Conservation (phyloP, 73 alveolate species). For the Paramecium biaurelia region DNA sequence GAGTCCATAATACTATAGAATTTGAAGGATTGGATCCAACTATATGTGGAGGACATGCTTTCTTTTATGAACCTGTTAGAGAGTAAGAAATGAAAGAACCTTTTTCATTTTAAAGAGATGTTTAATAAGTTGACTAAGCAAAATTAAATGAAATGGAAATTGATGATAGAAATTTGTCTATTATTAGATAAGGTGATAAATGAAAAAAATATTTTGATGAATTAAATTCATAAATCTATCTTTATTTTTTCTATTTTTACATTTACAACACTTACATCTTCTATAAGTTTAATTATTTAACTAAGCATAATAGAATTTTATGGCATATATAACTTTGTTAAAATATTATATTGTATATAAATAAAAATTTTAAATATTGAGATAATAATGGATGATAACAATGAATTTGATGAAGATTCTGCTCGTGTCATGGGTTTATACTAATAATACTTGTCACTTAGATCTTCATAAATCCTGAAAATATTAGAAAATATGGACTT, state of each 20-base stretch:
- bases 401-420: background rate
- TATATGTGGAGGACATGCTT: constrained; percentile 24
- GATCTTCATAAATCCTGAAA: background rate
- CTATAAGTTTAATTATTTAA: no score
- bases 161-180: background rate
- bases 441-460: background rate
- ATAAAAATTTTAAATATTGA: background rate
- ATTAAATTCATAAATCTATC: background rate
- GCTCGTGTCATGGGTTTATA: background rate
- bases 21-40: background rate
- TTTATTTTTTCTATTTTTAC: background rate
- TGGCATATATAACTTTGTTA: no score
- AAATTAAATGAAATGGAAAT: background rate
- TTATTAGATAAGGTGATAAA: background rate
- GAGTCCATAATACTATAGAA: background rate
- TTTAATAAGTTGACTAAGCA: background rate
- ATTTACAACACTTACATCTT: no score
- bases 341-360: background rate
- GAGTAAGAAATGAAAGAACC: background rate
- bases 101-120: background rate
- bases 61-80: constrained; percentile 8
- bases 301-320: background rate
- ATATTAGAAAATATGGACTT: background rate
- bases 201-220: background rate
- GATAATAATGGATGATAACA: background rate